Percentiles rank a stretch among this genome's conserved stretches.
Evolutionary conservation across 2,329 filamentous ascomycete species (phyloP).

Genomic region (Fonsecaea pedrosoi): DNA sequence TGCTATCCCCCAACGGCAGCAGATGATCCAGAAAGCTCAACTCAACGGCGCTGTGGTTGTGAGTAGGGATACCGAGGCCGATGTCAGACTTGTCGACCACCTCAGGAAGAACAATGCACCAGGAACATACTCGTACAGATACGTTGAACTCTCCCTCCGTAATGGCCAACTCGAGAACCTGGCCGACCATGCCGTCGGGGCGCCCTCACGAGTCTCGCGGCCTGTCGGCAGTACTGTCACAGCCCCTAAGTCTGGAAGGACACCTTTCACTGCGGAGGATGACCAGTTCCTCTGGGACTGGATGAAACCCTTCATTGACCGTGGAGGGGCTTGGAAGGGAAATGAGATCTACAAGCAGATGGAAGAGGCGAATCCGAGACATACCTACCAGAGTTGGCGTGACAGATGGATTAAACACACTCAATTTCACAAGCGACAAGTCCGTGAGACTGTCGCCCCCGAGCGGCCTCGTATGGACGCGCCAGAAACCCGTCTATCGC

Average conservation of each 20-base stretch:
- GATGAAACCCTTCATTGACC: conserved; percentile 47
- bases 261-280: conserved; percentile 51
- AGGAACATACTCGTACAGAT: conserved; percentile 64
- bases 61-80: conserved; percentile 60
- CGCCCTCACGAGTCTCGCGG: conserved; percentile 48
- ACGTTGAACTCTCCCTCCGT: conserved; percentile 62
- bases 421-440: conserved; percentile 27
- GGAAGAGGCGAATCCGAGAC: conserved; percentile 47
- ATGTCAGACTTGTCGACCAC: conserved; percentile 67
- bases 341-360: conserved; percentile 56
- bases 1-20: conserved; percentile 58
- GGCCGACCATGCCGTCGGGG: conserved; percentile 56
- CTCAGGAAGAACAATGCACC: conserved; percentile 55
- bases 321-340: conserved; percentile 46
- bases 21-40: conserved; percentile 48
- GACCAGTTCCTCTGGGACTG: conserved; percentile 55
- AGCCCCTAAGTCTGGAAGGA: conserved; percentile 45
- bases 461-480: not conserved
- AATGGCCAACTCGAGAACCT: conserved; percentile 57
- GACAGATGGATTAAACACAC: conserved; percentile 55
- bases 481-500: not conserved
- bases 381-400: conserved; percentile 58
- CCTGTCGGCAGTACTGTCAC: conserved; percentile 52
- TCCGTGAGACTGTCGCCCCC: conserved; percentile 19
- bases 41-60: conserved; percentile 63